phyloP scores from a whole-genome alignment of 1,284 basidiomycete species.

The Termitomyces sp. region DNA sequence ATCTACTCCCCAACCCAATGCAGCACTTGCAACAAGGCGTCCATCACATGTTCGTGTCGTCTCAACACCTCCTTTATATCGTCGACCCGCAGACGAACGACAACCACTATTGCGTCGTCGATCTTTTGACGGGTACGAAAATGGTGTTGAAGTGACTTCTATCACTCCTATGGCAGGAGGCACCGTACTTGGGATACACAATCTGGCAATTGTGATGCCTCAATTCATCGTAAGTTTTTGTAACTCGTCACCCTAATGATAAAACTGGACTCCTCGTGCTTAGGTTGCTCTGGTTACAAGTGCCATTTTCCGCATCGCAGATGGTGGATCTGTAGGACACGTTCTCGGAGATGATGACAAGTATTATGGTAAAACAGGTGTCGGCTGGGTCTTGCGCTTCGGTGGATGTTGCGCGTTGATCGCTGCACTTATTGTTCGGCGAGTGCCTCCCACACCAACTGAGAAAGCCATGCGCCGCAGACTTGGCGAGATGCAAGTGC shows the following conservation, averaged over 20 bases:
- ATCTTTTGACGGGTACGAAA: conserved; percentile 54
- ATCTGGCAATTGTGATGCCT: conserved; percentile 88
- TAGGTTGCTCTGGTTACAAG: conserved; percentile 88
- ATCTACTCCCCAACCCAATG: conserved; percentile 27
- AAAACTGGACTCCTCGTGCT: neutral
- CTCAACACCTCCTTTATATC: conserved; percentile 32
- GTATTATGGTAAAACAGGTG: conserved; percentile 78
- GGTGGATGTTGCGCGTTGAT: conserved; percentile 80
- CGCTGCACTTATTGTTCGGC: conserved; percentile 68
- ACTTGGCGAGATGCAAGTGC: conserved; percentile 71
- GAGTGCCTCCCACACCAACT: conserved; percentile 81
- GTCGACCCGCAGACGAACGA: conserved; percentile 43
- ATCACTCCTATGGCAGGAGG: conserved; percentile 76
- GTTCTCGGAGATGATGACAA: conserved; percentile 43
- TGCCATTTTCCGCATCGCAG: conserved; percentile 80
- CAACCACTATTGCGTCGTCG: conserved; percentile 67
- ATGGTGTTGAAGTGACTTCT: conserved; percentile 37
- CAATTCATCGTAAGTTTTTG: conserved; percentile 77
- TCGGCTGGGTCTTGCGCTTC: conserved; percentile 91
- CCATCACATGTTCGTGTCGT: conserved; percentile 37
- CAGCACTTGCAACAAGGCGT: conserved; percentile 22
- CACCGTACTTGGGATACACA: conserved; percentile 92
- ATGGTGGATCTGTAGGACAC: conserved; percentile 39
- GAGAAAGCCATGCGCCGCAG: conserved; percentile 83
- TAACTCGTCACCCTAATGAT: neutral